Evolutionary conservation across 257 asterid species (phyloP), one percentile per base, ranked within the genome.

Genomic region (Solanum ossicruentum): DNA sequence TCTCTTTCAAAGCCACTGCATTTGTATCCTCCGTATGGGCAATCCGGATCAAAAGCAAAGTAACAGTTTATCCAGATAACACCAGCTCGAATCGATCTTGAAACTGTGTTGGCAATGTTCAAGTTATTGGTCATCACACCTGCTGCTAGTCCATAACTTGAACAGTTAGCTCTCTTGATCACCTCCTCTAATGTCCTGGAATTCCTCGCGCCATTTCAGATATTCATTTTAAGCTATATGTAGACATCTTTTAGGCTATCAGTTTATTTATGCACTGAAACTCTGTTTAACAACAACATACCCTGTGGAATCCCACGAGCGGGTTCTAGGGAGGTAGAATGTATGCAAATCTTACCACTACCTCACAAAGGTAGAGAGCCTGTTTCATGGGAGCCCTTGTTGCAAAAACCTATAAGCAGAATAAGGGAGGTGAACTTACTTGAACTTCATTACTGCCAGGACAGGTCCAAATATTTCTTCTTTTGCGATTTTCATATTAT

Each of bases 1-100:
- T 96, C 99, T 88, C 92, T 94, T 1, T 95, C 99, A 66, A 96
- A 93, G 2, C 98, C 99, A 85, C 99, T 96, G 96, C 89, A 85
- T 86, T 96, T 96, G 77, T 91, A 96, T 0, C 99, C 99, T 75
- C 98, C 98, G 18, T 55, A 91, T 0, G 98, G 98, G 12, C 88
- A 83, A 17, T 89, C 96, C 7, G 4, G 60, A 63, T 92, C 96
- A 10, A 94, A 93, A 10, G 93, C 95, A 18, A 92, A 86, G 57
- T 93, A 96, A 52, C 98, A 94, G 67, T 96, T 96, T 56, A 96
- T 92, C 98, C 98, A 94, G 60, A 96, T 89, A 1, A 90, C 82
- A 8, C 99, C 99, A 0, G 97, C 98, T 0, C 93, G 91, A 6
- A 96, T 88, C 17, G 98, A 93, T 88, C 98, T 90, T 8, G 98